Evolutionary conservation across 345 rosid genomes (phyloP).

Genomic region (Hevea brasiliensis): DNA sequence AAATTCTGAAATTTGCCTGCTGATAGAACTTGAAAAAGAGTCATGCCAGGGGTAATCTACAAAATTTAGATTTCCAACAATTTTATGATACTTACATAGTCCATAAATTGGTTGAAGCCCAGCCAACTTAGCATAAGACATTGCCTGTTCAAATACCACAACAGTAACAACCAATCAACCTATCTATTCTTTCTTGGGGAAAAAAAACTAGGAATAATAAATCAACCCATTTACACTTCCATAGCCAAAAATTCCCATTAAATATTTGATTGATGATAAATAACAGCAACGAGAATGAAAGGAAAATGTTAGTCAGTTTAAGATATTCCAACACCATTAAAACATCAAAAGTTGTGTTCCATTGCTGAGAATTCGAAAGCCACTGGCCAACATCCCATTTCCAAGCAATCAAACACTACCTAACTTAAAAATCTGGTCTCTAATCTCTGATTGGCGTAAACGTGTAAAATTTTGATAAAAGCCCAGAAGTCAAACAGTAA

Average conservation of each 20-base stretch:
- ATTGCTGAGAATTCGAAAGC: neutral
- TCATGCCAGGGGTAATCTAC: neutral
- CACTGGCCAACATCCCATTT: neutral
- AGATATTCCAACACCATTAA: neutral
- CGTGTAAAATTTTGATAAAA: no score
- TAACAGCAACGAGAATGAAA: neutral
- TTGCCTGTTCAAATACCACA: slow-evolving; percentile 68
- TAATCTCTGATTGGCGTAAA: slow-evolving; percentile 1
- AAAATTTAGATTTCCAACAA: neutral
- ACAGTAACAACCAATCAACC: slow-evolving; percentile 3
- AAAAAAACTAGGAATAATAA: no score
- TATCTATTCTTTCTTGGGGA: neutral
- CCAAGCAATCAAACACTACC: neutral
- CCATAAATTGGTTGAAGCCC: slow-evolving; percentile 94
- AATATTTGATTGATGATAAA: neutral
- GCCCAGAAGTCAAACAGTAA: neutral
- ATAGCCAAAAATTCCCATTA: neutral
- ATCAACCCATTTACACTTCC: neutral
- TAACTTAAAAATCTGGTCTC: slow-evolving; percentile 3
- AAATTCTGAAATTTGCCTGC: neutral
- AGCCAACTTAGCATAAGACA: slow-evolving; percentile 98
- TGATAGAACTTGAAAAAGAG: neutral
- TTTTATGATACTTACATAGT: slow-evolving; percentile 59
- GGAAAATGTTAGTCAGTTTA: neutral
- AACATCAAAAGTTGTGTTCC: no score